Conservation (phyloP, 2,329 filamentous ascomycete species). For the Monosporascus sp. region DNA sequence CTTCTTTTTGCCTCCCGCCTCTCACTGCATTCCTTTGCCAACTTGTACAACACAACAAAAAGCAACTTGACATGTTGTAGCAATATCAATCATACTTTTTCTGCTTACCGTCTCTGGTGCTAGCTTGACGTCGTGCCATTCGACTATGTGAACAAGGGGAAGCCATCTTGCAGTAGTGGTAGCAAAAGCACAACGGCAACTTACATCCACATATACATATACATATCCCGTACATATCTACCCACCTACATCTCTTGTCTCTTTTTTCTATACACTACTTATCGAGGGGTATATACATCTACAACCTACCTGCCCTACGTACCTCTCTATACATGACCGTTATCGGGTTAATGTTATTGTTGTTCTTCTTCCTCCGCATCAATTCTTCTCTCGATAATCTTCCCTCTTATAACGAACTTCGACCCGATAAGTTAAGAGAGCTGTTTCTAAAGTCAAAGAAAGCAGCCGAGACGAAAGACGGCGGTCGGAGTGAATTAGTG, state of each 20-base stretch:
- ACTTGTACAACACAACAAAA: too few relatives aligned
- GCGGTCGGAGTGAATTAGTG: background rate
- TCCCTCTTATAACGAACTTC: too few relatives aligned
- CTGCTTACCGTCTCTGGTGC: too few relatives aligned
- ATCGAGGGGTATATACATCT: too few relatives aligned
- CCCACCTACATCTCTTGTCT: background rate
- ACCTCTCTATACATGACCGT: background rate
- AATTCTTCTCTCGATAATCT: background rate
- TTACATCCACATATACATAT: background rate
- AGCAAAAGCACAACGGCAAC: background rate
- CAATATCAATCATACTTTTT: too few relatives aligned
- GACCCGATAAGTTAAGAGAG: background rate
- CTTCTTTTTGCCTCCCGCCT: too few relatives aligned
- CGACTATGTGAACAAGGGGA: background rate
- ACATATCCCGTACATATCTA: background rate
- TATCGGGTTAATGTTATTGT: background rate
- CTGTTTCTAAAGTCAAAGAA: background rate
- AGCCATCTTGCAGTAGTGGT: background rate
- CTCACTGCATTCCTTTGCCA: too few relatives aligned
- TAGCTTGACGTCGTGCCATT: background rate
- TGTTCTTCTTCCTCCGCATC: background rate
- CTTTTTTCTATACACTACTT: background rate
- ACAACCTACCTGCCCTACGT: too few relatives aligned
- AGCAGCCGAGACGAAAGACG: background rate
- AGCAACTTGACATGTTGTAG: too few relatives aligned